These are phyloP conservation scores for Sisymbrium irio DNA, from an alignment of 345 rosid species.

Conservation along the genomic window DNA sequence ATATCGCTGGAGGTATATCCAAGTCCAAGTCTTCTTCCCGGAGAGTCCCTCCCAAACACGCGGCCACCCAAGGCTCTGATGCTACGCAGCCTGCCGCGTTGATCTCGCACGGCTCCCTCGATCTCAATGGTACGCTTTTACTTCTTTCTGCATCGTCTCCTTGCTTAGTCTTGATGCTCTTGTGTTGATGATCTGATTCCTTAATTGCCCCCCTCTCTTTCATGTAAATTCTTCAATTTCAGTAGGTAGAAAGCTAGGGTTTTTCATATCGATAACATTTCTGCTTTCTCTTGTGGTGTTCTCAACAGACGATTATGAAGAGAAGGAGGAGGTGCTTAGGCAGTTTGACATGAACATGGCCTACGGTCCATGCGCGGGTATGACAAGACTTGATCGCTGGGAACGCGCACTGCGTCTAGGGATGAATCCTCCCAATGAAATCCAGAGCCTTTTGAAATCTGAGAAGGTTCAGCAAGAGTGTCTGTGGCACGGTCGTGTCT, in stretches of 20 bases:
- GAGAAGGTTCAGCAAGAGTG: conserved; percentile 47
- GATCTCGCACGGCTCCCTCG: conserved; percentile 49
- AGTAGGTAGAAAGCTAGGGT: conserved; percentile 9
- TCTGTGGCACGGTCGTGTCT: conserved; percentile 70
- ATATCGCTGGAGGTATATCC: conserved; percentile 35
- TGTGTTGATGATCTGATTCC: background rate
- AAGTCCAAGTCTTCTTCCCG: conserved; percentile 40
- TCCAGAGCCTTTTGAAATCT: conserved; percentile 44
- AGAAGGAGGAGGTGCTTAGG: conserved; percentile 52
- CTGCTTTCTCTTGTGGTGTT: background rate
- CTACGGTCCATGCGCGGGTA: conserved; percentile 81
- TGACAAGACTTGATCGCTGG: conserved; percentile 64
- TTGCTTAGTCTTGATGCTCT: background rate
- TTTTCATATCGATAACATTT: background rate
- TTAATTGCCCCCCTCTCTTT: background rate
- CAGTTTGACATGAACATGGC: conserved; percentile 85
- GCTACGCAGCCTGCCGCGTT: conserved; percentile 48
- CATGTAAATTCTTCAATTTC: background rate
- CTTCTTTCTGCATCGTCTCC: background rate
- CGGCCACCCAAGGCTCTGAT: conserved; percentile 43
- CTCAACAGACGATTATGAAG: conserved; percentile 43
- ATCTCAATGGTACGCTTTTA: conserved; percentile 18
- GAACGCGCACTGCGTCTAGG: conserved; percentile 76
- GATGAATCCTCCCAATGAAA: conserved; percentile 59
- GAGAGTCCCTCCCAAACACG: conserved; percentile 39